Percentiles rank a stretch among this genome's conserved stretches.
These are phyloP conservation scores for Boechera divaricarpa DNA, from an alignment of 345 rosid genomes.

Conservation along the genomic window DNA sequence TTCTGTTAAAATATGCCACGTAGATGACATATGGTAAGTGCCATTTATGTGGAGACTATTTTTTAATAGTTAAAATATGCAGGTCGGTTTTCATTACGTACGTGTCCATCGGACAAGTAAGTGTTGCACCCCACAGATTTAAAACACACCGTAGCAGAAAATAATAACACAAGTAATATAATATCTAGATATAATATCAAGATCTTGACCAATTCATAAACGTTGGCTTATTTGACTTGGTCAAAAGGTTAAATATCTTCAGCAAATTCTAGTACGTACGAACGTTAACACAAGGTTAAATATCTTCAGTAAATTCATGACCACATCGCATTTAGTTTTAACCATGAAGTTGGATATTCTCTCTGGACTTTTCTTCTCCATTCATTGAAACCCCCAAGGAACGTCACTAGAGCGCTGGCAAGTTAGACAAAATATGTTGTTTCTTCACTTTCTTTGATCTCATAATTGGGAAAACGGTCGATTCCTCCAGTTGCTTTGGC, in stretches of 20 bases:
- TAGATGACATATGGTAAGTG: no score
- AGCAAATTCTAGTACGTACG: neutral
- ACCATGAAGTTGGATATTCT: neutral
- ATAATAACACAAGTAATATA: neutral
- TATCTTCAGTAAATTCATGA: neutral
- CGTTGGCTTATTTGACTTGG: conserved; percentile 24
- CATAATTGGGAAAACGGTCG: neutral
- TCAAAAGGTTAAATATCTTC: conserved; percentile 4
- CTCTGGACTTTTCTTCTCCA: neutral
- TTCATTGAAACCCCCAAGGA: conserved; percentile 1
- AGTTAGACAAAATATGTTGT: neutral
- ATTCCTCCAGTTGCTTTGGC: no score
- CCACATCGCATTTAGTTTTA: conserved; percentile 18
- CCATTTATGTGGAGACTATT: no score
- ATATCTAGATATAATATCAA: neutral
- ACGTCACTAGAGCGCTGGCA: neutral
- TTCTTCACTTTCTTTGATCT: neutral
- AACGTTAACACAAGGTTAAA: neutral
- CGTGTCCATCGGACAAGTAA: neutral
- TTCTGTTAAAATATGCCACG: no score
- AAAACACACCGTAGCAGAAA: neutral
- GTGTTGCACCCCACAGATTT: neutral
- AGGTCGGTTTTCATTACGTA: neutral
- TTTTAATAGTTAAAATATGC: no score
- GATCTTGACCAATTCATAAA: conserved; percentile 21